phyloP scores from a whole-genome alignment of 2,329 filamentous ascomycete genomes.

The Botrytis fabae region DNA sequence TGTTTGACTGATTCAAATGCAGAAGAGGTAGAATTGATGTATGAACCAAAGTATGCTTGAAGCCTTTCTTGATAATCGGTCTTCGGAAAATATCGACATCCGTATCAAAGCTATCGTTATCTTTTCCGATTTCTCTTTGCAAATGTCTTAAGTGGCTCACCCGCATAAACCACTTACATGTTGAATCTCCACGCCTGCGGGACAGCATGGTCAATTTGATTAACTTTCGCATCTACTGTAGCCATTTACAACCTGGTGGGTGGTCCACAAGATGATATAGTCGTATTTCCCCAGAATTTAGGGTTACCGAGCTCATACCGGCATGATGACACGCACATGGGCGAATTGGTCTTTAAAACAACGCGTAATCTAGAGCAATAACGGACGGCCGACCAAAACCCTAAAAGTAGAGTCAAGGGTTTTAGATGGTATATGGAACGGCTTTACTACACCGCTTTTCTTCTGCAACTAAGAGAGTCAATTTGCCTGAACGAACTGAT shows the following conservation, averaged over 20 bases:
- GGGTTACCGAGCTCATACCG: constrained; percentile 11
- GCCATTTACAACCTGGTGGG: background rate
- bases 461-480: too few species aligned
- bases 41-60: background rate
- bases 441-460: too few species aligned
- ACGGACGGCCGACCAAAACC: too few species aligned
- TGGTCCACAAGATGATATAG: background rate
- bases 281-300: constrained; percentile 15
- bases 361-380: too few species aligned
- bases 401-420: too few species aligned
- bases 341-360: too few species aligned
- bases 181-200: background rate
- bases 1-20: background rate
- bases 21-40: background rate
- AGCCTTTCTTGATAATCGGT: background rate
- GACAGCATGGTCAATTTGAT: too few species aligned
- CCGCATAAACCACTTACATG: background rate
- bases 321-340: background rate
- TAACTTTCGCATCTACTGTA: background rate
- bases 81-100: too few species aligned
- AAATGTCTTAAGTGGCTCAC: background rate
- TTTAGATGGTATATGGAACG: too few species aligned
- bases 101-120: background rate
- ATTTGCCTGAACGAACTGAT: too few species aligned
- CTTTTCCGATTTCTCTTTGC: background rate